Base-by-base conservation (phyloP, 305 asterid species). In the Nicotiana rustica region DNA sequence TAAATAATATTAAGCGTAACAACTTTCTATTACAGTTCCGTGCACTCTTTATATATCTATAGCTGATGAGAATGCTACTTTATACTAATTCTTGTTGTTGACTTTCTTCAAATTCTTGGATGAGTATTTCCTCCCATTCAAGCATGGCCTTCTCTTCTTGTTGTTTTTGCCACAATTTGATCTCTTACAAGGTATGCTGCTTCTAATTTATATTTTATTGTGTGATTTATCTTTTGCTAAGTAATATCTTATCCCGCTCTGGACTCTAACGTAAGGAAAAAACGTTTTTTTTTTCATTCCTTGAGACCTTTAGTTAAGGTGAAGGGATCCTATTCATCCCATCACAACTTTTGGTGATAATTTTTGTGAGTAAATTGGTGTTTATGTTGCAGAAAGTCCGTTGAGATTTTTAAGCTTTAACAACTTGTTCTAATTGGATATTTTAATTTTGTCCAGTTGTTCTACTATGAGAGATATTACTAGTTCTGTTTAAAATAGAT, bases 101-200 rank as follows among this genome's bases (percentile, higher is more conserved):
- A 38, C 57, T 35, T 60, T 19, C 67, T 61, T 10, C n/a, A 38
- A 17, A n/a, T 69, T 69, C 33, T 38, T n/a, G 56, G 0, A 10
- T 67, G 15, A 67, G 35, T 67, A 55, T 55, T 14, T 13, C 60
- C 60, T 13, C 60, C 60, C 1, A 1, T 55, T 55, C 6, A 67
- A 68, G 47, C 55, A 68, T 68, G 76, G 31, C 76, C 55, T 68
- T 38, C n/a, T 38, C 77, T 38, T 36, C 56, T 25, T 25, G 29
- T n/a, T 69, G 77, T 38, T 38, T 69, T 69, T 69, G 56, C 77
- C 57, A 69, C 77, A 9, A 2, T 10, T 6, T 31, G 0, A 38
- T 69, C 19, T 41, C 35, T 38, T 10, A n/a, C 57, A 69, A 69
- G 77, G 77, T 69, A 38, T 69, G 33, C 5, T 18, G 57, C 6